Percentiles rank a stretch among this genome's conserved stretches.
Evolutionary conservation across 805 yeast species (phyloP).

Genomic region (Metschnikowia cubensis): DNA sequence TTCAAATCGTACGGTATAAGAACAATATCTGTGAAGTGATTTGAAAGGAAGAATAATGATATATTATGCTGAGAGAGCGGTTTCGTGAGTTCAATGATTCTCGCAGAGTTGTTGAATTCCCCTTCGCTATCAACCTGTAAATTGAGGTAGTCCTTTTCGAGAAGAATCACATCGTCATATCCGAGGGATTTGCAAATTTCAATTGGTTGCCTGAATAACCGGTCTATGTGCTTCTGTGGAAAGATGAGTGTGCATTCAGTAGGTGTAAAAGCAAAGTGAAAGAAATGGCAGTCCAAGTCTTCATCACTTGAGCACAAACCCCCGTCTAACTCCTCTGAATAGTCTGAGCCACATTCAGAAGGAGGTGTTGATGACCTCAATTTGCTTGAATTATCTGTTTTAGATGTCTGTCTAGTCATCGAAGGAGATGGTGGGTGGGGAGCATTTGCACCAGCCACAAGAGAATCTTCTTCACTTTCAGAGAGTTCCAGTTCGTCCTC

Average conservation of each 20-base stretch:
- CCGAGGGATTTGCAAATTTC: slow-evolving; percentile 26
- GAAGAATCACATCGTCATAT: slow-evolving; percentile 35
- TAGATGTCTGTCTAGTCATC: slow-evolving; percentile 5
- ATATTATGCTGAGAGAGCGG: slow-evolving; percentile 57
- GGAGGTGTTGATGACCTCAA: slow-evolving; percentile 9
- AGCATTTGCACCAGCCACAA: not conserved
- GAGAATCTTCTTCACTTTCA: not conserved
- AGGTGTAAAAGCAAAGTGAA: slow-evolving; percentile 61
- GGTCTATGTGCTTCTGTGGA: slow-evolving; percentile 34
- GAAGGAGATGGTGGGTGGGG: not conserved
- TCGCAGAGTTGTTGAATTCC: slow-evolving; percentile 43
- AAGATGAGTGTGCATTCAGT: slow-evolving; percentile 61
- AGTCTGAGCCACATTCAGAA: slow-evolving; percentile 5
- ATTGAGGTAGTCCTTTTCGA: slow-evolving; percentile 45
- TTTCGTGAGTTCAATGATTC: slow-evolving; percentile 52
- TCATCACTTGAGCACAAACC: not conserved
- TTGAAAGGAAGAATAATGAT: slow-evolving; percentile 57
- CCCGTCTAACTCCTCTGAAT: slow-evolving; percentile 3
- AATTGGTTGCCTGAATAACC: slow-evolving; percentile 40
- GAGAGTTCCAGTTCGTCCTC: not conserved
- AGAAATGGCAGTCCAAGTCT: slow-evolving; percentile 27
- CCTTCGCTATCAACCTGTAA: slow-evolving; percentile 63
- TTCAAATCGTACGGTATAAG: slow-evolving; percentile 48
- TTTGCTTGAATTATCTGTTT: slow-evolving; percentile 31
- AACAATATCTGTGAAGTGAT: slow-evolving; percentile 62